Percentiles rank a stretch among this genome's conserved stretches.
phyloP scores from a whole-genome alignment of 2,329 filamentous ascomycete genomes.

The Plectosphaerella sp. region DNA sequence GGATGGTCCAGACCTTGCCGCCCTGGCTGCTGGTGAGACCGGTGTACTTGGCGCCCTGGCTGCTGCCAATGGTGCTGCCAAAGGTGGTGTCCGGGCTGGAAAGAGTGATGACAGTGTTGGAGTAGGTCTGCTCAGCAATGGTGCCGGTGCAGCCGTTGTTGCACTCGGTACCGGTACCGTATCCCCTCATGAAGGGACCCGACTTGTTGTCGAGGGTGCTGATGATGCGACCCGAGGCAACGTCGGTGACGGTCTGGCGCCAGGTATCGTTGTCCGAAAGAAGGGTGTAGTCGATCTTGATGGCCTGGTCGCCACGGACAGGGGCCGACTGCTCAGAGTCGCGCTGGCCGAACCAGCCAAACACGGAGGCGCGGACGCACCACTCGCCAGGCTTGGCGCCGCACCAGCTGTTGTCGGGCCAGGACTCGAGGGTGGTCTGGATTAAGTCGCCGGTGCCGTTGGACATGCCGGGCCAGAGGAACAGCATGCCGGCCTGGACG shows the following conservation, averaged over 20 bases:
- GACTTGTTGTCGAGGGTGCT: constrained; percentile 26
- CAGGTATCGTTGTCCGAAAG: constrained; percentile 15
- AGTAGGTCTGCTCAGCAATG: constrained; percentile 29
- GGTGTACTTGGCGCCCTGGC: constrained; percentile 25
- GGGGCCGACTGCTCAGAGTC: too few relatives aligned
- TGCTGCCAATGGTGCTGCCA: constrained; percentile 18
- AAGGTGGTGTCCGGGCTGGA: constrained; percentile 23
- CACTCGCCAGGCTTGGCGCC: constrained; percentile 30
- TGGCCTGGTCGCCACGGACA: too few relatives aligned
- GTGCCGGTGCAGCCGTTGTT: constrained; percentile 30
- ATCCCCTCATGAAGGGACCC: constrained; percentile 31
- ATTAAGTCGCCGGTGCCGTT: constrained; percentile 38
- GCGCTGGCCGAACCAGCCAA: constrained; percentile 33
- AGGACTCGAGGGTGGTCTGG: constrained; percentile 35
- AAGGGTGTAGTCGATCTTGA: constrained; percentile 16
- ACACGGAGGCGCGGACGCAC: constrained; percentile 25
- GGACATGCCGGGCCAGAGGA: constrained; percentile 39
- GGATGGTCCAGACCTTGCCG: constrained; percentile 31
- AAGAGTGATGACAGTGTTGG: constrained; percentile 33
- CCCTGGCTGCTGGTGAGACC: constrained; percentile 24
- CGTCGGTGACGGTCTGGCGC: constrained; percentile 26
- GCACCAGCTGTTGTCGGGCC: constrained; percentile 34
- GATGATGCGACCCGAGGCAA: constrained; percentile 23
- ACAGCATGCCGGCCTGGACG: constrained; percentile 30
- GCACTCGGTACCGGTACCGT: constrained; percentile 36